phyloP scores from a whole-genome alignment of 352 stramenopile species.

The Phytophthora kernoviae region DNA sequence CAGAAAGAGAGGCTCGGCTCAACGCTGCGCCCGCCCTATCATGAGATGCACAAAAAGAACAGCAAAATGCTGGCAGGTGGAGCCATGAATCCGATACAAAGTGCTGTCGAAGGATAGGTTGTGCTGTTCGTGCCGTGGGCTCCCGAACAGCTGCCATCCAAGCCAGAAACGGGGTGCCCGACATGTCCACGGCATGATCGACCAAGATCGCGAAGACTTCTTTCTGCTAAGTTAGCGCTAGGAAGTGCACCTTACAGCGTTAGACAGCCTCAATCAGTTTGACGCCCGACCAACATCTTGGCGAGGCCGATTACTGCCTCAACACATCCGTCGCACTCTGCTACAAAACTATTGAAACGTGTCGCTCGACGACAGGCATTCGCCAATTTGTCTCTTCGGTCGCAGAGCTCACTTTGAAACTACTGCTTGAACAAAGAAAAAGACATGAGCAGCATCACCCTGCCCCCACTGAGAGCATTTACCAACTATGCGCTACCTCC shows the following conservation, averaged over 20 bases:
- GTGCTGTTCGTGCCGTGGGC: constrained; percentile 26
- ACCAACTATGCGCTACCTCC: constrained; percentile 8
- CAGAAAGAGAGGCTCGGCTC: constrained; percentile 16
- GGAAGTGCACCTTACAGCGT: constrained; percentile 3
- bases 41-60: constrained; percentile 31
- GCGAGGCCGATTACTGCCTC: constrained; percentile 11
- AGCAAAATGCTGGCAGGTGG: constrained; percentile 8
- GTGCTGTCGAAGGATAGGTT: constrained; percentile 18
- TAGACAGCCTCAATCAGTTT: neutral
- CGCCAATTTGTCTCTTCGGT: constrained; percentile 4
- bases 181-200: constrained; percentile 10
- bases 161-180: constrained; percentile 10
- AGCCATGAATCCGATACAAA: constrained; percentile 3
- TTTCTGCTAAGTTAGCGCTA: constrained; percentile 14
- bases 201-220: constrained; percentile 4
- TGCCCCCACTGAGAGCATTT: constrained; percentile 16
- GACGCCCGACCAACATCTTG: constrained; percentile 14
- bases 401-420: neutral
- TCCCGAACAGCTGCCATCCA: constrained; percentile 9
- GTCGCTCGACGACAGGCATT: constrained; percentile 18
- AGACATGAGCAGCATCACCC: constrained; percentile 17
- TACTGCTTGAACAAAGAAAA: neutral
- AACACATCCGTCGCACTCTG: constrained; percentile 6
- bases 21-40: constrained; percentile 18
- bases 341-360: constrained; percentile 10